Evolutionary conservation across 2,329 filamentous ascomycete genomes (phyloP).

Genomic region (Botrytis byssoidea): DNA sequence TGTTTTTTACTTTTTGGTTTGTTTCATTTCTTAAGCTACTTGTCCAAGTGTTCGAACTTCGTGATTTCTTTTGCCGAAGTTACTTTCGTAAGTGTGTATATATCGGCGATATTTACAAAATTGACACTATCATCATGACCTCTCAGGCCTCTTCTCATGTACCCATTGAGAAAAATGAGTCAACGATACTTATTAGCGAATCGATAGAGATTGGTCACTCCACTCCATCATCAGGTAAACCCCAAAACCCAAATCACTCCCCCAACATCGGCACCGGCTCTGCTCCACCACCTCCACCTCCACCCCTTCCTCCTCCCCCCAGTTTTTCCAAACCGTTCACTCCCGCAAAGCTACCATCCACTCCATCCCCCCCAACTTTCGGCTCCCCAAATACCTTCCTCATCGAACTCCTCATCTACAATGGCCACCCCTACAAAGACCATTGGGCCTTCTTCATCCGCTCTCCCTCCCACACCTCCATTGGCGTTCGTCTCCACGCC

Average conservation of each 20-base stretch:
- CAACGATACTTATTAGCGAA: neutral
- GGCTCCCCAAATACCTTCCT: neutral
- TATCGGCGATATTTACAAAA: neutral
- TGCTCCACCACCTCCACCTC: neutral
- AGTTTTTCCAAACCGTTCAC: neutral
- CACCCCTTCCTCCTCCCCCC: neutral
- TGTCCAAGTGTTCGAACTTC: neutral
- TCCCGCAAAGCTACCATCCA: neutral
- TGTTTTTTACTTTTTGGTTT: neutral
- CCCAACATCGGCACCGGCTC: neutral
- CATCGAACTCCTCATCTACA: neutral
- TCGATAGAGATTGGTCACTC: neutral
- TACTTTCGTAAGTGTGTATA: neutral
- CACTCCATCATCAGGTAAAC: too few relatives aligned
- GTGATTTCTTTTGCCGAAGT: neutral
- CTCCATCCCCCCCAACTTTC: neutral
- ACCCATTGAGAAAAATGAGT: neutral
- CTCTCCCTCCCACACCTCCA: neutral
- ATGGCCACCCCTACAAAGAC: neutral
- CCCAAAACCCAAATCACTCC: neutral
- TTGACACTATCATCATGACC: neutral
- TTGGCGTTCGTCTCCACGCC: neutral
- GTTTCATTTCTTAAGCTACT: neutral
- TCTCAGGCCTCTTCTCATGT: neutral
- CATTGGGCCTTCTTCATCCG: neutral